Percentiles rank a stretch among this genome's conserved stretches.
Evolutionary conservation across 1,139 yeast species (phyloP).

Genomic region (Geotrichum histeridarum): DNA sequence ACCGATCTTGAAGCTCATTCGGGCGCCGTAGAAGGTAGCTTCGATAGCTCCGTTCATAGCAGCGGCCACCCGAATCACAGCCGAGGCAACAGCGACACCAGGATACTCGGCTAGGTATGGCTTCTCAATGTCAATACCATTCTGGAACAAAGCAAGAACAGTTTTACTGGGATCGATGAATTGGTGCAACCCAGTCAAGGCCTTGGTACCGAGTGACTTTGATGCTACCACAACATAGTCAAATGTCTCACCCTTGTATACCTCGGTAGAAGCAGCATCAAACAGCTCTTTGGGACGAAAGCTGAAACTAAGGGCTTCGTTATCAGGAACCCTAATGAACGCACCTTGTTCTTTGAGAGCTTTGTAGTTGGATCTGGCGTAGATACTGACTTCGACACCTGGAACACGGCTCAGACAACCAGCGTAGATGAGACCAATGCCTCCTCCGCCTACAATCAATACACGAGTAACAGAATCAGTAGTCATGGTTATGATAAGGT

Average conservation of each 20-base stretch:
- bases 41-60: conserved; percentile 19
- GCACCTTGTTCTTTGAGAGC: conserved; percentile 21
- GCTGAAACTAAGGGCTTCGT: conserved; percentile 2
- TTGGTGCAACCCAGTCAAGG: conserved; percentile 21
- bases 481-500: neutral
- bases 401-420: conserved; percentile 15
- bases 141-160: conserved; percentile 25
- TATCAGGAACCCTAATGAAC: conserved; percentile 6
- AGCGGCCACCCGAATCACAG: conserved; percentile 24
- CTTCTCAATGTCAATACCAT: conserved; percentile 27
- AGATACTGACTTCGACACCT: conserved; percentile 18
- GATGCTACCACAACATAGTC: conserved; percentile 26
- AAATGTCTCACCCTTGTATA: conserved; percentile 22
- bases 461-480: neutral
- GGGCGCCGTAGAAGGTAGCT: conserved; percentile 16
- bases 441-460: conserved; percentile 27
- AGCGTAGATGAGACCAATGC: conserved; percentile 25
- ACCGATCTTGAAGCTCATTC: conserved; percentile 21
- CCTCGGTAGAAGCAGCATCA: conserved; percentile 9
- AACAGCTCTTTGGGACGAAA: conserved; percentile 15
- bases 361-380: conserved; percentile 26
- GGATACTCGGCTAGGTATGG: conserved; percentile 25
- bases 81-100: conserved; percentile 23
- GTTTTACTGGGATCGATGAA: conserved; percentile 22
- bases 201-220: conserved; percentile 21